Evolutionary conservation across 2,329 filamentous ascomycete species (phyloP).

Genomic region (Cryoendolithus antarcticus): DNA sequence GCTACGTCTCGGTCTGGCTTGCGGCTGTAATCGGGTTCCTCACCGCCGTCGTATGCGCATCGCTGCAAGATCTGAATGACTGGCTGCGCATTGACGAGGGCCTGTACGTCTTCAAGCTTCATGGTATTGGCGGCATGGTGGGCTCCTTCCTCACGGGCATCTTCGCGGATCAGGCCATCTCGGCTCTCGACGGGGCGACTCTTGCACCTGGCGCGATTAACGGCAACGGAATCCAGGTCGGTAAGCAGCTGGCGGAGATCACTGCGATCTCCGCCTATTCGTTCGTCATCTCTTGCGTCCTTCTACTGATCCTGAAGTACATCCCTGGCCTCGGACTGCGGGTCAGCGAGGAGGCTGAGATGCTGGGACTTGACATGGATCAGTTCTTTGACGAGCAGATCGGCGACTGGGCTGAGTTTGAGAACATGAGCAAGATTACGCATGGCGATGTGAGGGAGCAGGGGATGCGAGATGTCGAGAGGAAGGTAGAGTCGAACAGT

Average conservation of each 20-base stretch:
- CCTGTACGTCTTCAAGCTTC: conserved; percentile 48
- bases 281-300: conserved; percentile 39
- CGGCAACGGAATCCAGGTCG: conserved; percentile 43
- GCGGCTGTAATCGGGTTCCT: conserved; percentile 45
- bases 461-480: conserved; percentile 2
- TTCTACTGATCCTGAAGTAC: conserved; percentile 42
- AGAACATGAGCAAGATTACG: conserved; percentile 10
- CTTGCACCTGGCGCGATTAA: conserved; percentile 40
- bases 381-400: conserved; percentile 48
- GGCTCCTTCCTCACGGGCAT: conserved; percentile 47
- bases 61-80: conserved; percentile 39
- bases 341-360: conserved; percentile 43
- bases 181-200: conserved; percentile 38
- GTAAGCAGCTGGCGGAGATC: conserved; percentile 45
- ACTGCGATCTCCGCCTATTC: conserved; percentile 41
- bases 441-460: conserved; percentile 13
- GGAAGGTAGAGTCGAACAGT: not conserved
- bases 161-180: conserved; percentile 39
- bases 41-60: conserved; percentile 39
- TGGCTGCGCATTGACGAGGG: conserved; percentile 46
- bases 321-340: conserved; percentile 43
- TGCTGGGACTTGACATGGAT: conserved; percentile 41
- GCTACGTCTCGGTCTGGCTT: conserved; percentile 41
- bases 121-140: conserved; percentile 45
- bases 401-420: conserved; percentile 21